Evolutionary conservation across 2,329 filamentous ascomycete genomes (phyloP).

Genomic region (Didymella pinodella): DNA sequence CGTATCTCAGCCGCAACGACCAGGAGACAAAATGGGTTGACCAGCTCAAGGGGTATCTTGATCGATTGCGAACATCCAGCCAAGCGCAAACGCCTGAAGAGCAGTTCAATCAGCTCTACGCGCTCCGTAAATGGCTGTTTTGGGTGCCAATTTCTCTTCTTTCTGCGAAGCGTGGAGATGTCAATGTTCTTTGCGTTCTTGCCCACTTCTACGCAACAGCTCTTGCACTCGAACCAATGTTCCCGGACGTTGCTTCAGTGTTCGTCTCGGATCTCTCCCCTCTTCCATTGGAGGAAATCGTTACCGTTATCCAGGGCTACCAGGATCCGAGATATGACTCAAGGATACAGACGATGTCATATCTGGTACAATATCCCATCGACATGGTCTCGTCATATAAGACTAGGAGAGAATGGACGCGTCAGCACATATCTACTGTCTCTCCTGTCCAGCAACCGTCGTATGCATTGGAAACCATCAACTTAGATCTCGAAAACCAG

Average conservation of each 20-base stretch:
- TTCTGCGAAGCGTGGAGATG: conserved; percentile 76
- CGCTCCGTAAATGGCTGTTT: conserved; percentile 90
- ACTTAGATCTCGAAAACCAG: conserved; percentile 51
- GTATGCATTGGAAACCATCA: conserved; percentile 50
- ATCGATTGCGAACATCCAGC: conserved; percentile 53
- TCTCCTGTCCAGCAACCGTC: conserved; percentile 48
- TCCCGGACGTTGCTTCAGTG: conserved; percentile 87
- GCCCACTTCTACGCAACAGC: conserved; percentile 92
- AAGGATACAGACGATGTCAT: conserved; percentile 53
- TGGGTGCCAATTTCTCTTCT: conserved; percentile 90
- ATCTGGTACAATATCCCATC: conserved; percentile 57
- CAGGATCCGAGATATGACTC: conserved; percentile 52
- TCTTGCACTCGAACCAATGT: conserved; percentile 86
- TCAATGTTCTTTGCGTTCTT: conserved; percentile 81
- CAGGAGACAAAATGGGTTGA: conserved; percentile 59
- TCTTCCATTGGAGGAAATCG: conserved; percentile 84
- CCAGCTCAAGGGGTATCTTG: conserved; percentile 58
- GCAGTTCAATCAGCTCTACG: conserved; percentile 89
- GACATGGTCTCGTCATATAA: conserved; percentile 55
- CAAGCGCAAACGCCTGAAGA: conserved; percentile 69
- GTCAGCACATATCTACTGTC: conserved; percentile 46
- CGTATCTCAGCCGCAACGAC: conserved; percentile 54
- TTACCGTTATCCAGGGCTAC: conserved; percentile 69
- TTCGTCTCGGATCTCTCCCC: conserved; percentile 77
- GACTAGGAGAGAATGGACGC: conserved; percentile 49